Evolutionary conservation across 2,329 filamentous ascomycete species (phyloP).

Genomic region (Clathrospora elynae): DNA sequence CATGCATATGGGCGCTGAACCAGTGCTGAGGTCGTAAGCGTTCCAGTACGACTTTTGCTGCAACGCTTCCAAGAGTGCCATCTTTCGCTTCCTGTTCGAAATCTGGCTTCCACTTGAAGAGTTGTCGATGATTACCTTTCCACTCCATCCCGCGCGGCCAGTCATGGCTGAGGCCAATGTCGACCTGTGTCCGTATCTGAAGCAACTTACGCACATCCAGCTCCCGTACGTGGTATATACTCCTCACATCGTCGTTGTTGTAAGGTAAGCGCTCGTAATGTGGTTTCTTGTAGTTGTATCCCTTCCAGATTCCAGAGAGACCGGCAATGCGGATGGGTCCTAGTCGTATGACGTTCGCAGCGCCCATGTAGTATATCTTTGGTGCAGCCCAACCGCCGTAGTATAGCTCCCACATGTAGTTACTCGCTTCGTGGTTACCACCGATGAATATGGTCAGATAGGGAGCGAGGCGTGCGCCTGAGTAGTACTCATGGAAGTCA

Average conservation of each 20-base stretch:
- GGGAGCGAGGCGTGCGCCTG: constrained; percentile 74
- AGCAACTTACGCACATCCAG: constrained; percentile 89
- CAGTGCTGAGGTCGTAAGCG: constrained; percentile 81
- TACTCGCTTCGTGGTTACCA: constrained; percentile 94
- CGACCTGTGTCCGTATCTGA: constrained; percentile 82
- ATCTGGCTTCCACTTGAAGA: constrained; percentile 75
- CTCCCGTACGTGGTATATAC: constrained; percentile 88
- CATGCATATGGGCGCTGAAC: constrained; percentile 90
- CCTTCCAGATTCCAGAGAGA: constrained; percentile 94
- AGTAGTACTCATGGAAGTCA: constrained; percentile 95
- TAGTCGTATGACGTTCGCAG: constrained; percentile 83
- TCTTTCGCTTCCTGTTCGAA: constrained; percentile 77
- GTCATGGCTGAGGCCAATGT: constrained; percentile 91
- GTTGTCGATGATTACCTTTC: constrained; percentile 68
- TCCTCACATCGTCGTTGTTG: constrained; percentile 73
- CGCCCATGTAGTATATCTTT: constrained; percentile 96
- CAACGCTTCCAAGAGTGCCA: constrained; percentile 77
- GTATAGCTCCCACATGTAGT: constrained; percentile 87
- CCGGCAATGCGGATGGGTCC: constrained; percentile 87
- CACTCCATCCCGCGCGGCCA: constrained; percentile 88
- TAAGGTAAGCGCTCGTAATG: constrained; percentile 90
- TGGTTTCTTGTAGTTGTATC: constrained; percentile 79
- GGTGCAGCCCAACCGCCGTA: constrained; percentile 97
- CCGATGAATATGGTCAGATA: constrained; percentile 91
- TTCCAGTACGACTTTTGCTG: constrained; percentile 80